A percentile compares a stretch with the other conserved stretches of the same genome.
These are phyloP conservation scores for Hypoxylon lenormandii DNA, from an alignment of 495 filamentous ascomycete species.

Conservation along the genomic window DNA sequence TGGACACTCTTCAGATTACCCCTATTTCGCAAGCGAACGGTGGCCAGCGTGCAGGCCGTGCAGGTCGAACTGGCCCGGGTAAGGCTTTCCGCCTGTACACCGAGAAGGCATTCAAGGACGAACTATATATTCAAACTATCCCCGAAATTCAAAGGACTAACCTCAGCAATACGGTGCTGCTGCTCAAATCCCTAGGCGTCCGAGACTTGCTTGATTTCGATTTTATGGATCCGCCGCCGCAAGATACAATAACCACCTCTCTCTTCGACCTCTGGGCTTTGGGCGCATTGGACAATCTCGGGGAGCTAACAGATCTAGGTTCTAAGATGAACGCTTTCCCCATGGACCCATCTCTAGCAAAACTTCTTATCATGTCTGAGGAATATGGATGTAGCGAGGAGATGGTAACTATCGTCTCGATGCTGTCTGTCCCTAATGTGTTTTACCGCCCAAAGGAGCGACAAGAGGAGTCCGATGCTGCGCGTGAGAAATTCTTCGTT, in stretches of 20 bases:
- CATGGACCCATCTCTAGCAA: slow-evolving; percentile 94
- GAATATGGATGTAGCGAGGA: slow-evolving; percentile 95
- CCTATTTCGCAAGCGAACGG: slow-evolving; percentile 98
- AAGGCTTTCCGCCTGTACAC: slow-evolving; percentile 96
- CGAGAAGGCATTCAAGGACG: slow-evolving; percentile 93
- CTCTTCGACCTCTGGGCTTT: slow-evolving; percentile 98
- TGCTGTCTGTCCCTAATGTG: slow-evolving; percentile 95
- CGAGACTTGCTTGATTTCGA: slow-evolving; percentile 96
- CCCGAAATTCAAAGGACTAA: slow-evolving; percentile 98
- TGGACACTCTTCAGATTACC: slow-evolving; percentile 98
- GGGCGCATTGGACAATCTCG: slow-evolving; percentile 91
- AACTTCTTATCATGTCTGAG: slow-evolving; percentile 87
- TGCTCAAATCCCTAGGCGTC: slow-evolving; percentile 94
- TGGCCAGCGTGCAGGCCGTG: slow-evolving; percentile 90
- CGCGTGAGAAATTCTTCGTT: slow-evolving; percentile 98
- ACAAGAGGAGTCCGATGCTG: slow-evolving; percentile 94
- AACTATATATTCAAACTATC: slow-evolving; percentile 97
- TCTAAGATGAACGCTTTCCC: slow-evolving; percentile 96
- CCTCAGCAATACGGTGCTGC: slow-evolving; percentile 89
- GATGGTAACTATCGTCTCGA: slow-evolving; percentile 97
- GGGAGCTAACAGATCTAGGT: slow-evolving; percentile 87
- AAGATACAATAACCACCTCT: slow-evolving; percentile 96
- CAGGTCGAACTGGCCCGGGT: slow-evolving; percentile 93
- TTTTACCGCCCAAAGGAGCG: slow-evolving; percentile 98
- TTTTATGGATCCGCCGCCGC: slow-evolving; percentile 98